Base-by-base conservation (phyloP, 2,329 filamentous ascomycete genomes). In the Gaeumannomyces sp. region DNA sequence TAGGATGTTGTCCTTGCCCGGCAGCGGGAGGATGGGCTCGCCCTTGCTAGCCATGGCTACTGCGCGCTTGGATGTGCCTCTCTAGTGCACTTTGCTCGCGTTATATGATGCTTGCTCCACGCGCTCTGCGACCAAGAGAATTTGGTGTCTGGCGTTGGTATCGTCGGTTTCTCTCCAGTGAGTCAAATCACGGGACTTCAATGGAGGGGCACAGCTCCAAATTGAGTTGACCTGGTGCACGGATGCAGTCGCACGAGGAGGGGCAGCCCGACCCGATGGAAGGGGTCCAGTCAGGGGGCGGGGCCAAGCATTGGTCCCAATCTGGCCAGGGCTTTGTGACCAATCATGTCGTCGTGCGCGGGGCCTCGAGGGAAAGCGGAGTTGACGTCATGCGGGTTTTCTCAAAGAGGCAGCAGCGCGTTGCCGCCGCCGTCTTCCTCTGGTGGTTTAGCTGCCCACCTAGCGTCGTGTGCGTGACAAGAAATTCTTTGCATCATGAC, bases 1-100 rank as follows among this genome's bases (percentile, higher is more conserved):
- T 67, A 97, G 84, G 70, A 96, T 86, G 77, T 97, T 97, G 73
- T 88, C 61, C 53, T 63, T 29, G 61, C 53, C 53, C 22, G 53
- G 50, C 27, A 33, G 61, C 28, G 61, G 61, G 10, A 63, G 50
- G 50, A 53, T 53, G 28, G 60, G 60, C 60, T 61, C 45, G 60
- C 61, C 29, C 16, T 62, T 29, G 45, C 19, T n/a, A 56, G 61
- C 61, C 61, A 62, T 62, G 61, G 45, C 50, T 53, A 25, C 45
- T n/a, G 22, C 22, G 45, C 7, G 45, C 45, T 22, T 53, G 45
- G 22, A 25, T n/a, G 8, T 53, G 14, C 45, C 45, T 7, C 45
- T 53, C 45, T 53, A 11, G 45, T 53, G 45, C n/a, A 19, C 22
- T 53, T 53, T 53, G 45, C 45, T 45, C 19, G 22, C 14, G 45